phyloP scores from a whole-genome alignment of 2,329 filamentous ascomycete genomes.

The Anthostomella pinea region DNA sequence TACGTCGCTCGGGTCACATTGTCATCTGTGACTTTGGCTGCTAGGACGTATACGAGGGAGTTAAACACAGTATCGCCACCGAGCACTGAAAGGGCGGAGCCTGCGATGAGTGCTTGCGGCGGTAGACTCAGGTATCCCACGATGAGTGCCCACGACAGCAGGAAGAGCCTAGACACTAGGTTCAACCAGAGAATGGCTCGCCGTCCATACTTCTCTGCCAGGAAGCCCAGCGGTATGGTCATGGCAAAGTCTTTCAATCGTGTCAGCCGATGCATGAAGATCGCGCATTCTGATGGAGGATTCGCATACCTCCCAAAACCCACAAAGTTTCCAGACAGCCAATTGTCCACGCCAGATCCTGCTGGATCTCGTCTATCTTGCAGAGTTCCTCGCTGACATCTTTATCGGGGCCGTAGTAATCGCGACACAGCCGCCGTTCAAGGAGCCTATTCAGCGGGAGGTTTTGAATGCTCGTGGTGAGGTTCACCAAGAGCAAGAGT shows the following conservation, averaged over 20 bases:
- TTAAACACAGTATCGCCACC: slow-evolving; percentile 52
- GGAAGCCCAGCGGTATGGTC: slow-evolving; percentile 47
- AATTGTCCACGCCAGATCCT: slow-evolving; percentile 49
- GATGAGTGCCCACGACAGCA: slow-evolving; percentile 39
- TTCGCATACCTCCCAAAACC: slow-evolving; percentile 50
- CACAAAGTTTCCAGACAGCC: slow-evolving; percentile 48
- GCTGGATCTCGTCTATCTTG: slow-evolving; percentile 51
- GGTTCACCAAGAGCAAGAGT: slow-evolving; percentile 44
- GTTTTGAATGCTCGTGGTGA: slow-evolving; percentile 46
- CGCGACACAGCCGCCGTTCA: slow-evolving; percentile 47
- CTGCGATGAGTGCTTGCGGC: slow-evolving; percentile 38
- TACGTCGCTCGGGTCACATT: slow-evolving; percentile 43
- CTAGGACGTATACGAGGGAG: slow-evolving; percentile 46
- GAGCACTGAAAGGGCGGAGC: slow-evolving; percentile 42
- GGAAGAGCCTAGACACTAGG: slow-evolving; percentile 39
- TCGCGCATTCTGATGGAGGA: no score
- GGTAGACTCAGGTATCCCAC: slow-evolving; percentile 39
- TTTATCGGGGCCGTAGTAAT: slow-evolving; percentile 44
- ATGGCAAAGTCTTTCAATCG: slow-evolving; percentile 42
- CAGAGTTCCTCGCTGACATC: slow-evolving; percentile 50
- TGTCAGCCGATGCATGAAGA: not conserved
- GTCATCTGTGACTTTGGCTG: slow-evolving; percentile 43
- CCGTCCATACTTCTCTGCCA: slow-evolving; percentile 43
- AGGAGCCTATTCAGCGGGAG: slow-evolving; percentile 46
- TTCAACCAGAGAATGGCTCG: slow-evolving; percentile 42